Evolutionary conservation across 2,329 filamentous ascomycete genomes (phyloP), one percentile per base, ranked within the genome.

Genomic region (Salinomyces thailandicus): DNA sequence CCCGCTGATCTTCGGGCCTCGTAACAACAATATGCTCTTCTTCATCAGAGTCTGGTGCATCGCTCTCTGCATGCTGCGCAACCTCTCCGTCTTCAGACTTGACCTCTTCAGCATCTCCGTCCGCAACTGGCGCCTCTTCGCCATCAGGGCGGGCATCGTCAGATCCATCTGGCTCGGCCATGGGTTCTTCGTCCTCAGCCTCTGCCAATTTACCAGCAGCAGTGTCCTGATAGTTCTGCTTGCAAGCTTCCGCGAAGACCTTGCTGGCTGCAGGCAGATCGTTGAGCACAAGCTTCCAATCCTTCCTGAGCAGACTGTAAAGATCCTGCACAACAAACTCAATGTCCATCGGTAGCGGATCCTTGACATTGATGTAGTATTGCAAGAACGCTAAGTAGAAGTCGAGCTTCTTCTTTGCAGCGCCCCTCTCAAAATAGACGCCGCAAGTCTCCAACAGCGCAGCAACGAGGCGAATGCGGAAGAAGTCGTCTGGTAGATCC

Each of bases 311-410:
- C 20, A 86, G 64, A 17, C 80, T 78, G 61, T 83, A 96, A 0
- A 84, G 87, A 58, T 98, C 91, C 58, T 95, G 87, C 5, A 98
- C 75, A 31, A 95, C 79, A 57, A 98, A 98, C 40, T 98, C 91
- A 31, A 96, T 84, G 47, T 98, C 91, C 85, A 98, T 93, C 0
- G 93, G 91, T 26, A 95, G 63, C 0, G 82, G 72, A 14, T 89
- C 78, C 62, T 98, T 98, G 14, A 84, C 86, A 52, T 82, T 79
- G 48, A 96, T 81, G 61, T 98, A 98, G 60, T 95, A 96, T 68
- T 93, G 87, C 52, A 98, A 85, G 62, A 96, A 96, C 0, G 82
- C 89, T 42, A 98, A 68, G 62, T 96, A 98, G 60, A 94, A 96
- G 54, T 98, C 91, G 7, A 98, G 73, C 63, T 96, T 98, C 69